Evolutionary conservation across 768 basidiomycete species (phyloP), one percentile per base, ranked within the genome.

Genomic region (Gautieria morchelliformis): DNA sequence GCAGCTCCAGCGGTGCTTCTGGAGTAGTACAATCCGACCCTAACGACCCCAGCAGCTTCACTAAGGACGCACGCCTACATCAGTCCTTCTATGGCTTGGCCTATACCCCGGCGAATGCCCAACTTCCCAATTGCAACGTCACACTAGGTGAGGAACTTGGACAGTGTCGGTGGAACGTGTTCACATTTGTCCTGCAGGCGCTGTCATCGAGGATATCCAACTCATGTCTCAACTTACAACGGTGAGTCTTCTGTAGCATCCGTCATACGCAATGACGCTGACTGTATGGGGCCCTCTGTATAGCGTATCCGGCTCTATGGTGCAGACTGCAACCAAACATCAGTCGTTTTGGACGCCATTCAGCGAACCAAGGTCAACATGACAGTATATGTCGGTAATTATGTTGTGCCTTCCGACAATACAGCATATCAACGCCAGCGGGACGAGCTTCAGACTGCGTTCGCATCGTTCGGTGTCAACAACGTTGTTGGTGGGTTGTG

Each of bases 311-410:
- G 89, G 64, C 74, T 93, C 39, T 95, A 94, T 67, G 92, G 92
- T 41, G 82, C 89, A 37, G 89, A 92, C 69, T 92, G 89, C 67
- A 91, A 92, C 66, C 85, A 88, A 67, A 80, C 84, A 3, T 84
- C 84, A 0, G 75, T 89, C 20, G 85, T 90, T 50, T 79, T 98
- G 32, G 88, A 93, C 62, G 95, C 94, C 17, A 93, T 99, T 63
- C 78, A 85, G 64, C 83, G 82, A 59, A 96, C 94, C 37, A 89
- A 94, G 70, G 88, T 92, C 40, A 75, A 95, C 69, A 79, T 96
- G 81, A 75, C 70, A 4, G 88, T 94, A 5, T 93, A 74, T 68
- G 75, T 90, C 20, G 89, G 82, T 27, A 89, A 84, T 65, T 91
- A 87, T 66, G 75, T 76, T 20, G 63, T 78, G 11, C 66, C 80